phyloP scores from a whole-genome alignment of 345 rosid species.

The Linum usitatissimum region DNA sequence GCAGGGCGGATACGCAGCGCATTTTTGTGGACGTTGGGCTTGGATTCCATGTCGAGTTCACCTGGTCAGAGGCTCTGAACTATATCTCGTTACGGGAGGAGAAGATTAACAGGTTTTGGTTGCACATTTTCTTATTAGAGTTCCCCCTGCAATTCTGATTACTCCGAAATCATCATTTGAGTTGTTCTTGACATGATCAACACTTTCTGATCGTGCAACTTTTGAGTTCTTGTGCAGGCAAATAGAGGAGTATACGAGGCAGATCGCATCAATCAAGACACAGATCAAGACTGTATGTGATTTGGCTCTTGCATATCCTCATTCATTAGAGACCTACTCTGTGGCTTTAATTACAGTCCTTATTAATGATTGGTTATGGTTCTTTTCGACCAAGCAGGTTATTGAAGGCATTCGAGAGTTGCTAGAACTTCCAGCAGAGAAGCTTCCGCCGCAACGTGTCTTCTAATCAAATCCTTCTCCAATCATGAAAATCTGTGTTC shows the following conservation, averaged over 20 bases:
- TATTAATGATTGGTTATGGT: neutral
- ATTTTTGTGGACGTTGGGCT: conserved; percentile 67
- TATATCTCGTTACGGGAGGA: conserved; percentile 53
- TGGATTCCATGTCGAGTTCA: conserved; percentile 77
- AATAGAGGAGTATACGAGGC: conserved; percentile 45
- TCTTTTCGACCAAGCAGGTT: neutral
- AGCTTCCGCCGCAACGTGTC: neutral
- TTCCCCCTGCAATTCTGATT: neutral
- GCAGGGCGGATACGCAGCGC: conserved; percentile 57
- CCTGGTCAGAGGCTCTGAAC: conserved; percentile 70
- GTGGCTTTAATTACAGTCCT: neutral
- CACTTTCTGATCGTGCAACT: conserved; percentile 1
- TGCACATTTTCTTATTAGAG: neutral
- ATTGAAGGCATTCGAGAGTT: conserved; percentile 7
- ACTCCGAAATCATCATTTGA: neutral
- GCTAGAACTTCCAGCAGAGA: conserved; percentile 7
- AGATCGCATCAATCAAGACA: conserved; percentile 63
- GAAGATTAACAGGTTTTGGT: conserved; percentile 37
- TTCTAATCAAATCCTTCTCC: neutral
- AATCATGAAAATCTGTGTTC: too few relatives aligned
- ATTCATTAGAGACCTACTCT: neutral
- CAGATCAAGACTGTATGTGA: conserved; percentile 57
- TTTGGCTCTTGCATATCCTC: neutral
- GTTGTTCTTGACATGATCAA: neutral
- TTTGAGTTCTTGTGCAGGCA: conserved; percentile 24